Evolutionary conservation across 495 filamentous ascomycete species (phyloP).

Genomic region (Penicillium tannophilum): DNA sequence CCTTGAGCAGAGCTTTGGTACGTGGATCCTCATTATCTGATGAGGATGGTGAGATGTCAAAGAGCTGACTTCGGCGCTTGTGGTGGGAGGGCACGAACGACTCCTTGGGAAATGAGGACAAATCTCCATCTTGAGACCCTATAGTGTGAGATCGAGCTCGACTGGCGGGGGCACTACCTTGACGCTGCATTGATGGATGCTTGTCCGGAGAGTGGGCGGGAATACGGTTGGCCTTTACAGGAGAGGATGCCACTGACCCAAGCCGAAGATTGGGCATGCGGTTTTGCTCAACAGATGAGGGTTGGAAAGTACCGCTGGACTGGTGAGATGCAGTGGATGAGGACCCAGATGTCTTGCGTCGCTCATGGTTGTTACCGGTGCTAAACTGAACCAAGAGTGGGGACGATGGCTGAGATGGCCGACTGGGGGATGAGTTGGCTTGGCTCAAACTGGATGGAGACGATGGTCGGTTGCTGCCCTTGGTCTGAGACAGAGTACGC

Average conservation of each 20-base stretch:
- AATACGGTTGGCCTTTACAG: conserved; percentile 70
- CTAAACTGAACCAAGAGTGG: conserved; percentile 91
- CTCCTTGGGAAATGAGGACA: conserved; percentile 55
- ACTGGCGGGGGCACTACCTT: conserved; percentile 50
- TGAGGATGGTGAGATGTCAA: conserved; percentile 95
- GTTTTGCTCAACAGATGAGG: conserved; percentile 64
- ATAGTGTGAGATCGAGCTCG: conserved; percentile 89
- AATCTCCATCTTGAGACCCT: conserved; percentile 89
- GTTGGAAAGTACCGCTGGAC: conserved; percentile 69
- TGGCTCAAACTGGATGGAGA: conserved; percentile 83
- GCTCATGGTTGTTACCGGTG: conserved; percentile 70
- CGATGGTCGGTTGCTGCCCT: conserved; percentile 72
- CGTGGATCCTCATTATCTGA: conserved; percentile 96
- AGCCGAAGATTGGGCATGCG: conserved; percentile 55
- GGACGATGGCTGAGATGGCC: conserved; percentile 90
- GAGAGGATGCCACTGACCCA: conserved; percentile 69
- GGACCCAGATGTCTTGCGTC: conserved; percentile 81
- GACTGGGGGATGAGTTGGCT: conserved; percentile 81
- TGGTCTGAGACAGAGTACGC: conserved; percentile 76
- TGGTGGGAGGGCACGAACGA: conserved; percentile 72
- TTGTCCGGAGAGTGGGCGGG: conserved; percentile 58
- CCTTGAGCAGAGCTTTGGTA: conserved; percentile 86
- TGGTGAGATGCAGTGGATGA: conserved; percentile 82
- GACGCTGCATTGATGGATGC: conserved; percentile 40
- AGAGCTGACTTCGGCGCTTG: conserved; percentile 90